A percentile compares a stretch with the other conserved stretches of the same genome.
phyloP scores from a whole-genome alignment of 106 monocot species.

The Acorus gramineus region DNA sequence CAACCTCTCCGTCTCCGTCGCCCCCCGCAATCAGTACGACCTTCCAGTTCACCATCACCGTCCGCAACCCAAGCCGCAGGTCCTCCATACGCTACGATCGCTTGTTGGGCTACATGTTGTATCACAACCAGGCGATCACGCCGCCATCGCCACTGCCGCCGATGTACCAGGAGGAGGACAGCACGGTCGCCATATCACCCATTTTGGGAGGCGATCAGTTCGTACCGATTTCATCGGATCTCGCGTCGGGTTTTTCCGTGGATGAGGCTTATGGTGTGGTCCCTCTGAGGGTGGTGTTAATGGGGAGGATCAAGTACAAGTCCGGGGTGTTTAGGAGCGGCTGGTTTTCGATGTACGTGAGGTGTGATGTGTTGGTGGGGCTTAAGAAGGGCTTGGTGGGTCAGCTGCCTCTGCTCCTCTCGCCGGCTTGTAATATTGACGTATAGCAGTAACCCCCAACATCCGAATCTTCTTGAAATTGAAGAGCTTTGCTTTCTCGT shows the following conservation, averaged over 20 bases:
- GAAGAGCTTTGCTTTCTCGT: too few relatives aligned
- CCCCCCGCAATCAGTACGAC: too few relatives aligned
- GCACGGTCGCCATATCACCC: slow-evolving; percentile 5
- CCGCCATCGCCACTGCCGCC: slow-evolving; percentile 1
- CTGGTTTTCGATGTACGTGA: too few relatives aligned
- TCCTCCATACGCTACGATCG: slow-evolving; percentile 2
- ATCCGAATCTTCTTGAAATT: too few relatives aligned
- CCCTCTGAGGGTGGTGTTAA: neutral
- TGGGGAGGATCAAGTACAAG: slow-evolving; percentile 6
- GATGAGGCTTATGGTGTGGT: slow-evolving; percentile 5
- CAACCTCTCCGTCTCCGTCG: too few relatives aligned
- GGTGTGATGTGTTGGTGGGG: too few relatives aligned
- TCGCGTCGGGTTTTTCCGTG: neutral
- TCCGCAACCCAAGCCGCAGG: neutral
- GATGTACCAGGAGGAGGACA: slow-evolving; percentile 8
- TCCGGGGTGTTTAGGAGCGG: neutral
- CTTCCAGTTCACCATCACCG: too few relatives aligned
- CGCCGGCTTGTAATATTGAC: too few relatives aligned
- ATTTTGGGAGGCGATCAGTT: neutral
- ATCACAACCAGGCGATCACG: neutral
- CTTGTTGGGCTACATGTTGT: neutral
- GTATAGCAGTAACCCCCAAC: too few relatives aligned
- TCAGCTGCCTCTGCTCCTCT: too few relatives aligned
- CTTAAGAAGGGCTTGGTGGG: too few relatives aligned
- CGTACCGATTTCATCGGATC: slow-evolving; percentile 4